Evolutionary conservation across 805 yeast species (phyloP), one percentile per base, ranked within the genome.

Genomic region (Yamadazyma akitaensis): DNA sequence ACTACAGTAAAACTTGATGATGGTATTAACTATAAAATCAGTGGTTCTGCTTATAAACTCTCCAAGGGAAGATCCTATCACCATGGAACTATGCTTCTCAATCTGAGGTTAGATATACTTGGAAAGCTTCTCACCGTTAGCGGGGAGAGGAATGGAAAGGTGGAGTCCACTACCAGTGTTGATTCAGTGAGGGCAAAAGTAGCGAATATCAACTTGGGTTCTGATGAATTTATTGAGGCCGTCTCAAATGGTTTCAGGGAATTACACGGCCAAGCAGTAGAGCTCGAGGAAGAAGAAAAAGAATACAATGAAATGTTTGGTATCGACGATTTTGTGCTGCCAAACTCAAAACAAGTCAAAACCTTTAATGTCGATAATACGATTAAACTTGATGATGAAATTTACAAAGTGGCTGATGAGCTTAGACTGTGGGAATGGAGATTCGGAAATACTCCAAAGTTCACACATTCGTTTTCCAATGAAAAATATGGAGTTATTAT

Each of bases 41-140:
- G 96, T 55, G 99, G 99, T 0, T 87, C 96, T 7, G 97, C 99
- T 0, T 94, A 80, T 64, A 91, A 91, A 61, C 73, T 94, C 28
- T 83, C 96, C 5, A 76, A 77, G 41, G 91, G 94, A 0, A 81
- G 81, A 55, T 82, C 96, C 6, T 84, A 91, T 54, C 99, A 94
- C 61, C 99, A 94, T 67, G 99, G 97, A 0, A 94, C 99, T 0
- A 88, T 94, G 96, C 71, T 94, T 7, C 68, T 94, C 19, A 68
- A 78, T 45, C 82, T 95, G 36, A 72, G 82, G 33, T 65, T 94
- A 21, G 72, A 72, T n/a, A 64, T 73, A 0, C 70, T 94, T 48
- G 70, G 82, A 1, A 70, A 78, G n/a, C 61, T 88, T 12, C 69
- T 94, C 48, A 74, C 76, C 31, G 68, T 82, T 13, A 75, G 72